phyloP scores from a whole-genome alignment of 2,329 filamentous ascomycete genomes.

The Curvularia sp. region DNA sequence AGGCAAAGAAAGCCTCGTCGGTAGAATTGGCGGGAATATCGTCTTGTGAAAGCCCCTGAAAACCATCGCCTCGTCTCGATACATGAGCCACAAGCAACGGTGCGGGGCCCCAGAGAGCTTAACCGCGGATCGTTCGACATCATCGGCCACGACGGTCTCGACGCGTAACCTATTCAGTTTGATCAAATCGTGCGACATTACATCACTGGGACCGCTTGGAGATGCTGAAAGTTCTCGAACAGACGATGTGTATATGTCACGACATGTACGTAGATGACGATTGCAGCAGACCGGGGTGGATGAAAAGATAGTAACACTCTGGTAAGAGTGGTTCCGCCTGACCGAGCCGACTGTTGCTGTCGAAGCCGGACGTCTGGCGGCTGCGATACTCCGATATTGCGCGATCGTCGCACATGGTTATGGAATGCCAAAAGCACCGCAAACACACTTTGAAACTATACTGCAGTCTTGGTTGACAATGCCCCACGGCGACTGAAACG shows the following conservation, averaged over 20 bases:
- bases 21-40: slow-evolving; percentile 19
- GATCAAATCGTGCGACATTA: slow-evolving; percentile 5
- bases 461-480: slow-evolving; percentile 7
- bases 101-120: slow-evolving; percentile 40
- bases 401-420: slow-evolving; percentile 16
- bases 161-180: slow-evolving; percentile 24
- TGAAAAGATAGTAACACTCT: slow-evolving; percentile 5
- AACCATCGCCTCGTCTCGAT: slow-evolving; percentile 28
- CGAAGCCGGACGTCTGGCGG: not conserved
- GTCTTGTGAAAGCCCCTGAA: slow-evolving; percentile 23
- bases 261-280: slow-evolving; percentile 6
- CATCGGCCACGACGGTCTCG: slow-evolving; percentile 16
- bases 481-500: slow-evolving; percentile 7
- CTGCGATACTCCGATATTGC: slow-evolving; percentile 15
- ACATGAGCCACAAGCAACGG: slow-evolving; percentile 24
- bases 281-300: slow-evolving; percentile 4
- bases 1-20: slow-evolving; percentile 5
- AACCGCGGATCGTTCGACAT: slow-evolving; percentile 24
- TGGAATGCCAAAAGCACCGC: not conserved
- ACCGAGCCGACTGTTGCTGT: slow-evolving; percentile 1
- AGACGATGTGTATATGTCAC: not conserved
- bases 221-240: slow-evolving; percentile 8
- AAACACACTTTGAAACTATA: slow-evolving; percentile 17
- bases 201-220: slow-evolving; percentile 21
- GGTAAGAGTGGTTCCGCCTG: slow-evolving; percentile 4